phyloP scores from a whole-genome alignment of 176 grass and related monocot species.

The Cocos nucifera region DNA sequence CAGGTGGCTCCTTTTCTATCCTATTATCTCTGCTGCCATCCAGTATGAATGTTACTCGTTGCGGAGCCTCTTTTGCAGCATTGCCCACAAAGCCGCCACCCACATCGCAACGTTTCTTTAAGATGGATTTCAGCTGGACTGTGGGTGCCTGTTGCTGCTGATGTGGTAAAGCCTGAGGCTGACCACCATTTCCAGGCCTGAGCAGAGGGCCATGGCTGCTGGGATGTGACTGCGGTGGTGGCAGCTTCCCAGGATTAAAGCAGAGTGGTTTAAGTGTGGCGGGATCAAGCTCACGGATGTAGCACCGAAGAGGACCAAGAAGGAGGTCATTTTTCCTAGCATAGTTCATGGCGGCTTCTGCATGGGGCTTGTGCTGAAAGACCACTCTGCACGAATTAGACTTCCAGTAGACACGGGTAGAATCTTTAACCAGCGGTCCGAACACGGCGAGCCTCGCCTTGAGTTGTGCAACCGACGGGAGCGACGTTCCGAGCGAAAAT shows the following conservation, averaged over 20 bases:
- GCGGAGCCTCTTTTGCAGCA: slow-evolving; percentile 20
- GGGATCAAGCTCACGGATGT: slow-evolving; percentile 46
- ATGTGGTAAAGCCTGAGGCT: slow-evolving; percentile 24
- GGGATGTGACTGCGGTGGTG: slow-evolving; percentile 17
- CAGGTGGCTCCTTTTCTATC: too few relatives aligned
- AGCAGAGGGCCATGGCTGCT: slow-evolving; percentile 21
- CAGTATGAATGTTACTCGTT: slow-evolving; percentile 49
- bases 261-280: too few relatives aligned
- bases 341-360: slow-evolving; percentile 53
- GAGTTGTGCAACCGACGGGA: slow-evolving; percentile 68
- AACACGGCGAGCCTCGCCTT: slow-evolving; percentile 86
- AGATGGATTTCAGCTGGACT: slow-evolving; percentile 53
- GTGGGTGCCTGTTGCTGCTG: slow-evolving; percentile 1
- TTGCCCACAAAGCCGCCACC: background rate
- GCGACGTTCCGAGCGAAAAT: slow-evolving; percentile 45
- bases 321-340: slow-evolving; percentile 36
- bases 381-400: slow-evolving; percentile 82
- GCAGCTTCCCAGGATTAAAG: too few relatives aligned
- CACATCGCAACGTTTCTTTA: slow-evolving; percentile 57
- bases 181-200: slow-evolving; percentile 24
- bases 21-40: too few relatives aligned
- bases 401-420: slow-evolving; percentile 88
- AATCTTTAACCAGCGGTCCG: slow-evolving; percentile 55
- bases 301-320: slow-evolving; percentile 54
- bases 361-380: slow-evolving; percentile 58